Evolutionary conservation across 345 rosid species (phyloP).

Genomic region (Sisymbrium irio): DNA sequence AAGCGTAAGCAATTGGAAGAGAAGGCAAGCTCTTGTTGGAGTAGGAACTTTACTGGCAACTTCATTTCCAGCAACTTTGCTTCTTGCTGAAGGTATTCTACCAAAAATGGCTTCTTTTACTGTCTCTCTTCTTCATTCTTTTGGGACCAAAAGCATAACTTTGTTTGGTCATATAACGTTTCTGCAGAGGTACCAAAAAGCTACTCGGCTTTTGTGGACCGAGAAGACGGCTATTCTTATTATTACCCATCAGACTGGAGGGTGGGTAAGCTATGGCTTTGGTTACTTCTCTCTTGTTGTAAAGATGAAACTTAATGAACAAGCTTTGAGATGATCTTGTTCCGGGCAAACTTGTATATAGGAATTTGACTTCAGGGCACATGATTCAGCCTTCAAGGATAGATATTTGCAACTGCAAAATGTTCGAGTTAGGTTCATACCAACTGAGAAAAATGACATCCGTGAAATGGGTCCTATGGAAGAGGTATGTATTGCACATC

Average conservation of each 20-base stretch:
- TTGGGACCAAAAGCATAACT: background rate
- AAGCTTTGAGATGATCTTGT: slow-evolving; percentile 12
- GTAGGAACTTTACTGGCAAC: slow-evolving; percentile 56
- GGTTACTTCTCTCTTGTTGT: background rate
- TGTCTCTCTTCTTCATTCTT: slow-evolving; percentile 7
- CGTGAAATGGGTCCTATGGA: slow-evolving; percentile 83
- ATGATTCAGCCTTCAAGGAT: slow-evolving; percentile 89
- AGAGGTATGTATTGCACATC: slow-evolving; percentile 45
- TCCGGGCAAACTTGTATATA: slow-evolving; percentile 9
- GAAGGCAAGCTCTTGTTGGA: slow-evolving; percentile 60
- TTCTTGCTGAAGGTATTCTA: slow-evolving; percentile 67
- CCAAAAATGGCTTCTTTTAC: background rate
- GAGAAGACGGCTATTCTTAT: slow-evolving; percentile 73
- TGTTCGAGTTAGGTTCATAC: slow-evolving; percentile 87
- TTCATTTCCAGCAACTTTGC: slow-evolving; percentile 46
- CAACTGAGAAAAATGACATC: slow-evolving; percentile 66
- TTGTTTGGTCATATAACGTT: slow-evolving; percentile 1
- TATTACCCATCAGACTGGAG: slow-evolving; percentile 90
- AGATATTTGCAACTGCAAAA: slow-evolving; percentile 65
- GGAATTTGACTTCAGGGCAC: slow-evolving; percentile 87
- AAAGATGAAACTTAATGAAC: background rate
- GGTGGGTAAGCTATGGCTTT: slow-evolving; percentile 56
- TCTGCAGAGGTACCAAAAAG: slow-evolving; percentile 59
- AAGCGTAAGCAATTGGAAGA: slow-evolving; percentile 47
- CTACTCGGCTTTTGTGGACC: slow-evolving; percentile 61